These are phyloP conservation scores for Fusarium robinianum DNA, from an alignment of 2,329 filamentous ascomycete species.

Conservation along the genomic window DNA sequence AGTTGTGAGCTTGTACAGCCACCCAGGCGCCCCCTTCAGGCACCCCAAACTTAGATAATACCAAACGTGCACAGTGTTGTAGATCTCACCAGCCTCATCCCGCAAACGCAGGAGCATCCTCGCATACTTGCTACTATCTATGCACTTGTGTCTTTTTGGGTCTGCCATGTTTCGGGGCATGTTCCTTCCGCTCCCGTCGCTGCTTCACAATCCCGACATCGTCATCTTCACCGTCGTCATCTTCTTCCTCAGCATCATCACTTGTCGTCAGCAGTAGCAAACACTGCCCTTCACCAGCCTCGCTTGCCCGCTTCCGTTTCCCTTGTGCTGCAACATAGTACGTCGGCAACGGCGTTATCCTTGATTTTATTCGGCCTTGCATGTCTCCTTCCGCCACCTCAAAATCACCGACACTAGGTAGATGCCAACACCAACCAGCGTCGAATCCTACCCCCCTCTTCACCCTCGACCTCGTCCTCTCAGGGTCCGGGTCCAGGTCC, in stretches of 20 bases:
- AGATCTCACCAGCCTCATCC: slow-evolving; percentile 26
- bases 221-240: slow-evolving; percentile 27
- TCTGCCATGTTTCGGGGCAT: not conserved
- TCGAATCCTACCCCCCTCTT: not conserved
- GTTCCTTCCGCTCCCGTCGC: slow-evolving; percentile 8
- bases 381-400: too few species aligned
- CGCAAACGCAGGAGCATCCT: slow-evolving; percentile 1
- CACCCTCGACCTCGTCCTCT: not conserved
- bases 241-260: slow-evolving; percentile 25
- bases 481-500: slow-evolving; percentile 2
- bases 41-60: too few species aligned
- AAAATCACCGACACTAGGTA: too few species aligned
- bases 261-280: not conserved
- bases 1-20: too few species aligned
- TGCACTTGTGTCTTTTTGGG: too few species aligned
- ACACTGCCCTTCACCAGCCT: slow-evolving; percentile 14
- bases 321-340: too few species aligned
- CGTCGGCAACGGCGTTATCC: slow-evolving; percentile 12
- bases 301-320: not conserved
- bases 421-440: not conserved
- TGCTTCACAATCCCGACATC: slow-evolving; percentile 10
- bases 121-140: too few species aligned
- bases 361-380: slow-evolving; percentile 5
- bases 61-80: slow-evolving; percentile 2
- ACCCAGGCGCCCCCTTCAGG: slow-evolving; percentile 11